Conservation (phyloP, 305 asterid species). For the Fraxinus dipetala region DNA sequence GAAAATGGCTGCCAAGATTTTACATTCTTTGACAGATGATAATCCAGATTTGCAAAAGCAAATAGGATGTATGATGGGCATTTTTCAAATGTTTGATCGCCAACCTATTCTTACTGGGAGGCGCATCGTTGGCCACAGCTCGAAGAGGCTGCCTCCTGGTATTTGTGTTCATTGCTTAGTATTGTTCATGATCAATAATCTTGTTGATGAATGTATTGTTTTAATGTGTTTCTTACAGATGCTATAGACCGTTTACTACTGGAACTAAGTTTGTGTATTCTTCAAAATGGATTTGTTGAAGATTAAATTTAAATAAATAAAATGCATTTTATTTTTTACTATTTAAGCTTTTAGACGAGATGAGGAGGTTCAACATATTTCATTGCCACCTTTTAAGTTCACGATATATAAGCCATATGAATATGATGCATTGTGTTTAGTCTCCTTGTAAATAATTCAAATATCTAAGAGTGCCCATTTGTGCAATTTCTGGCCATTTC, state of each 20-base stretch:
- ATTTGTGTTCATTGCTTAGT: slow-evolving; percentile 22
- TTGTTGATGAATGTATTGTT: neutral
- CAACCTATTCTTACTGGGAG: slow-evolving; percentile 50
- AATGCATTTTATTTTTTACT: neutral
- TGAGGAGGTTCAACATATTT: neutral
- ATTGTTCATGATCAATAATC: neutral
- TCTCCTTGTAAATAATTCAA: neutral
- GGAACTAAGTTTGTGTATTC: neutral
- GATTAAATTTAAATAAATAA: neutral
- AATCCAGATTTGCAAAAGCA: slow-evolving; percentile 81
- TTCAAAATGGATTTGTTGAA: neutral
- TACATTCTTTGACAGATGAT: slow-evolving; percentile 32
- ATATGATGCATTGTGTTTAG: neutral
- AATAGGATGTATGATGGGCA: slow-evolving; percentile 88
- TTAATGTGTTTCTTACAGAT: neutral
- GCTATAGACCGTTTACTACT: neutral
- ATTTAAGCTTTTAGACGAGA: neutral
- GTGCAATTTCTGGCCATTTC: neutral
- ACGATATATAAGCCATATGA: neutral
- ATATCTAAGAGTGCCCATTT: neutral
- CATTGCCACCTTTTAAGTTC: neutral
- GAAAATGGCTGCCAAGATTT: slow-evolving; percentile 76
- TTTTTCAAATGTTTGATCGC: slow-evolving; percentile 82
- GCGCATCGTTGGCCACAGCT: slow-evolving; percentile 44
- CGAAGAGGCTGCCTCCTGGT: slow-evolving; percentile 54